phyloP scores from a whole-genome alignment of 768 basidiomycete genomes.

The Kondoa subrosea region DNA sequence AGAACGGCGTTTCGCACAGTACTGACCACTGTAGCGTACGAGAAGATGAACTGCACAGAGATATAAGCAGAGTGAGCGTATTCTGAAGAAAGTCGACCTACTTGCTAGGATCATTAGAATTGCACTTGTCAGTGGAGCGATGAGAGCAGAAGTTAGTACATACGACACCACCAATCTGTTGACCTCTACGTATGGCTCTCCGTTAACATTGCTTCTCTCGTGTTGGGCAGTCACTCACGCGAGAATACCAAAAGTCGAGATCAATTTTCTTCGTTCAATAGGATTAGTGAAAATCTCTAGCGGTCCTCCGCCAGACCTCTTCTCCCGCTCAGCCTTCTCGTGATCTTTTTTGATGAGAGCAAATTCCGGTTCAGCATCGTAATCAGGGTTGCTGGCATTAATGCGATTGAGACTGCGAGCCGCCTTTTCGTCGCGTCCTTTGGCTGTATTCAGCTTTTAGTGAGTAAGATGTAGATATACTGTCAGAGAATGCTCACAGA shows the following conservation, averaged over 20 bases:
- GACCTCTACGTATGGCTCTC: too few species aligned
- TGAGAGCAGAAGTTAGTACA: constrained; percentile 3
- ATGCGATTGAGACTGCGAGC: constrained; percentile 26
- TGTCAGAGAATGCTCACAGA: too few species aligned
- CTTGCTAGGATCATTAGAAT: background rate
- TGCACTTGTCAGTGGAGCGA: background rate
- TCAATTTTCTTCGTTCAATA: constrained; percentile 28
- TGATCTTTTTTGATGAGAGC: constrained; percentile 8
- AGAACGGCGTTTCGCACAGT: too few species aligned
- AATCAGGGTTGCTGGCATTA: constrained; percentile 22
- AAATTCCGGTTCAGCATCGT: constrained; percentile 12
- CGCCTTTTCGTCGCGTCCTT: constrained; percentile 30
- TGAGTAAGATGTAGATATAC: too few species aligned
- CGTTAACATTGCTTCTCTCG: too few species aligned
- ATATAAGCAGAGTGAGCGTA: too few species aligned
- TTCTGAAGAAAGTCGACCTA: too few species aligned
- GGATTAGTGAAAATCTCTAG: constrained; percentile 26
- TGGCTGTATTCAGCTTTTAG: too few species aligned
- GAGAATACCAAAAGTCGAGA: constrained; percentile 31
- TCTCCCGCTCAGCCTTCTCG: constrained; percentile 25
- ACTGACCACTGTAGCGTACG: constrained; percentile 24
- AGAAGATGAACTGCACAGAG: constrained; percentile 33
- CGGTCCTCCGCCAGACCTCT: constrained; percentile 27
- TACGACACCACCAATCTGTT: constrained; percentile 26
- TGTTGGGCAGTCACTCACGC: constrained; percentile 31